These are phyloP conservation scores for Leccinum boreale DNA, from an alignment of 768 basidiomycete species.

Conservation along the genomic window DNA sequence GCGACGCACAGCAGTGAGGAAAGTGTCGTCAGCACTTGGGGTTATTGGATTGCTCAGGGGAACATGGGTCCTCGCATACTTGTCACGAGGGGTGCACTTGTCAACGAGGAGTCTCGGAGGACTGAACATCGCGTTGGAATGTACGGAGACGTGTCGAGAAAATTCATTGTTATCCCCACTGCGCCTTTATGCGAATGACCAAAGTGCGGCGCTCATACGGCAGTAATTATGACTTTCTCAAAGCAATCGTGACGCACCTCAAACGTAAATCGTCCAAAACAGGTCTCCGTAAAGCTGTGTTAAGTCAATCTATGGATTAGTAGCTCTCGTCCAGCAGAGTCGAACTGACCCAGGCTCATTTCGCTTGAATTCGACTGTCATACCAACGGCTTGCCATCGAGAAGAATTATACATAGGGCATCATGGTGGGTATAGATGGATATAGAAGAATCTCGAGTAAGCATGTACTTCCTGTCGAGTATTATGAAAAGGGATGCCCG, in stretches of 20 bases:
- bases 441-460: conserved; percentile 23
- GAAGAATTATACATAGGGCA: conserved; percentile 10
- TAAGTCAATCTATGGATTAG: conserved; percentile 7
- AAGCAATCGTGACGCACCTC: conserved; percentile 6
- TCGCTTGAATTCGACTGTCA: conserved; percentile 20
- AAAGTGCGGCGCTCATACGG: conserved; percentile 7
- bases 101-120: conserved; percentile 30
- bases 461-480: conserved; percentile 7
- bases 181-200: conserved; percentile 26
- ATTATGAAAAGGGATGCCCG: conserved; percentile 15
- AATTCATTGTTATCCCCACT: conserved; percentile 1
- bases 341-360: conserved; percentile 6
- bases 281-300: conserved; percentile 5
- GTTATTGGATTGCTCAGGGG: conserved; percentile 25
- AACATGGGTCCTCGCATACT: conserved; percentile 31
- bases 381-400: conserved; percentile 15
- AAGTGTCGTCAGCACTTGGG: conserved; percentile 29
- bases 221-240: conserved; percentile 17
- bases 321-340: neutral
- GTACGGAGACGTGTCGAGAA: neutral
- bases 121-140: conserved; percentile 13
- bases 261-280: conserved; percentile 26
- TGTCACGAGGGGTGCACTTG: conserved; percentile 34
- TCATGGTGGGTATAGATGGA: conserved; percentile 22
- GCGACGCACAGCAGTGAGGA: conserved; percentile 20